Conservation (phyloP, 306 rosid species). For the Cicer bijugum region DNA sequence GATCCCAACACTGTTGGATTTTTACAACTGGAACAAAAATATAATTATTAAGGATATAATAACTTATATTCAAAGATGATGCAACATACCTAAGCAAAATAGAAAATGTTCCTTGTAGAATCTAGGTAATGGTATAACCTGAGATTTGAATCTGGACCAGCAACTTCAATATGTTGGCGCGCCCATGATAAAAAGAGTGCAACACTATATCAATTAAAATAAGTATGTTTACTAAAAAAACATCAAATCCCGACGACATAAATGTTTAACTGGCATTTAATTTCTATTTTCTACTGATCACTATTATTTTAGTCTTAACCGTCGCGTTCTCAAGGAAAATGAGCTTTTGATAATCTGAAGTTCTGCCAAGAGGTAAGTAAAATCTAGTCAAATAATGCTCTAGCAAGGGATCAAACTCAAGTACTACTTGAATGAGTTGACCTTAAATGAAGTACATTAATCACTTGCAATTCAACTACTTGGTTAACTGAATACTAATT, state of each 20-base stretch:
- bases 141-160: constrained; percentile 47
- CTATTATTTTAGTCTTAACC: neutral
- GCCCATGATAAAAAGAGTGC: constrained; percentile 92
- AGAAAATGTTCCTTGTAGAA: neutral
- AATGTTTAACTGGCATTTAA: neutral
- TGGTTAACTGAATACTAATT: neutral
- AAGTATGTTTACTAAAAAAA: neutral
- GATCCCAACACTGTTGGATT: constrained; percentile 83
- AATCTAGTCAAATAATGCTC: neutral
- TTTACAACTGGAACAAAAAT: constrained; percentile 50
- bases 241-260: constrained; percentile 4
- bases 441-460: neutral
- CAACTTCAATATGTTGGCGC: constrained; percentile 44
- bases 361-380: neutral
- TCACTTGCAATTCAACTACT: neutral
- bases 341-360: neutral
- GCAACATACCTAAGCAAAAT: neutral
- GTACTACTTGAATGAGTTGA: neutral
- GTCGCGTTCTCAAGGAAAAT: neutral
- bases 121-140: constrained; percentile 52
- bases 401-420: neutral
- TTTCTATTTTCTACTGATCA: constrained; percentile 36
- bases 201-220: constrained; percentile 58
- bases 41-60: constrained; percentile 27
- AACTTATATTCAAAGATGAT: constrained; percentile 13